phyloP scores from a whole-genome alignment of 2,329 filamentous ascomycete species.

The Sporothrix globosa region DNA sequence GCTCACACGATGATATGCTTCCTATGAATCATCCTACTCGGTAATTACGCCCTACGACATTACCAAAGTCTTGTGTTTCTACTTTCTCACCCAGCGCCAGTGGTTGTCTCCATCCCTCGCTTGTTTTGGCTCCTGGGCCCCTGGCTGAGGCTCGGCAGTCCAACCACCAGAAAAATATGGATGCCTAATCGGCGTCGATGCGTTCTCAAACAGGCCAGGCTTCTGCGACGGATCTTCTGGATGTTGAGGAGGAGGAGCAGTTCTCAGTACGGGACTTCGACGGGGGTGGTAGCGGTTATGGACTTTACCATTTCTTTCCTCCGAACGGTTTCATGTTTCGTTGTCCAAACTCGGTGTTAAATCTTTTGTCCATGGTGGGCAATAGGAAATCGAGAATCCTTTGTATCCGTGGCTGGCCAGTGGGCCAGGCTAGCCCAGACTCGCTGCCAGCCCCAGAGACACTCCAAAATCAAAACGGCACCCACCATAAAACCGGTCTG shows the following conservation, averaged over 20 bases:
- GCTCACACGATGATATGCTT: neutral
- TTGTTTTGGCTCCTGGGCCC: neutral
- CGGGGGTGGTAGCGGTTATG: neutral
- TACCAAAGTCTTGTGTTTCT: neutral
- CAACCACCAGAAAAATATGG: constrained; percentile 18
- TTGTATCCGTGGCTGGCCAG: constrained; percentile 4
- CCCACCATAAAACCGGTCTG: constrained; percentile 8
- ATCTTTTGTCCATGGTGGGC: no score
- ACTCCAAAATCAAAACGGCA: neutral
- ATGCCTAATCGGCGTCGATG: constrained; percentile 24
- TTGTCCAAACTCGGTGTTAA: constrained; percentile 20
- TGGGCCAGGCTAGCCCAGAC: no score
- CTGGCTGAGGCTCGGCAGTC: neutral
- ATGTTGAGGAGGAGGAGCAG: neutral
- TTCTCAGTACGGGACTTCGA: constrained; percentile 10
- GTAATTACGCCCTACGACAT: no score
- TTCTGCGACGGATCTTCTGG: neutral
- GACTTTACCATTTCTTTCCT: constrained; percentile 4
- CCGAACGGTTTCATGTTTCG: constrained; percentile 11
- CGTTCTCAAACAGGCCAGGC: constrained; percentile 17
- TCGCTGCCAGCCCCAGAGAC: neutral
- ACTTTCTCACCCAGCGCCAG: constrained; percentile 14
- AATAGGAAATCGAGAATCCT: neutral
- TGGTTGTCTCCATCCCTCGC: constrained; percentile 3
- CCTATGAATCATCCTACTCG: constrained; percentile 10